These are phyloP conservation scores for Boletus pseudopeckii DNA, from an alignment of 768 basidiomycete genomes.

Conservation along the genomic window DNA sequence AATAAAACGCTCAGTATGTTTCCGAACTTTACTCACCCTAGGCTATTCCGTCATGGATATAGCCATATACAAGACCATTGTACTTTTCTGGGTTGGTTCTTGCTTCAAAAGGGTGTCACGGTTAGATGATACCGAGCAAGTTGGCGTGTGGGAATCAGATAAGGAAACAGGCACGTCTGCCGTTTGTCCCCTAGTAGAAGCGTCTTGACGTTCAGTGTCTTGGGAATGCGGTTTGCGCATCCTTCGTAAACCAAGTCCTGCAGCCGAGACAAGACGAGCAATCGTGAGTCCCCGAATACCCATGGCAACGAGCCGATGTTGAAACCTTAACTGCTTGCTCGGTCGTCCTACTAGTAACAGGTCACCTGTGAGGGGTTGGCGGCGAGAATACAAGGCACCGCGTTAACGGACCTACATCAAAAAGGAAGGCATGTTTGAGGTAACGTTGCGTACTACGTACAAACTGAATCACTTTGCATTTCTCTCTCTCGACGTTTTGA, in stretches of 20 bases:
- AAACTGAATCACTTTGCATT: background rate
- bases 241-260: background rate
- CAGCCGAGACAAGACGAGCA: background rate
- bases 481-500: too few relatives aligned
- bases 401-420: background rate
- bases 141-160: background rate
- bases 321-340: background rate
- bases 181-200: background rate
- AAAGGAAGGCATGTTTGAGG: background rate
- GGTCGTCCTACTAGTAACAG: background rate
- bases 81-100: background rate
- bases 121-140: background rate
- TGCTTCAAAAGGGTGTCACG: background rate
- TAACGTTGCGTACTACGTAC: too few relatives aligned
- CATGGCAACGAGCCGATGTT: background rate
- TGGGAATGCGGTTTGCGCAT: background rate
- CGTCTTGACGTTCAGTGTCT: background rate
- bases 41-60: background rate
- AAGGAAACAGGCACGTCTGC: background rate
- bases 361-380: background rate
- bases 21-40: background rate
- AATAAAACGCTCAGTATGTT: too few relatives aligned
- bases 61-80: background rate
- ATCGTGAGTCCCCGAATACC: background rate
- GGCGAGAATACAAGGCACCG: background rate